A percentile compares a stretch with the other conserved stretches of the same genome.
Conservation (phyloP, 805 yeast genomes). For the Ogataea allantospora region DNA sequence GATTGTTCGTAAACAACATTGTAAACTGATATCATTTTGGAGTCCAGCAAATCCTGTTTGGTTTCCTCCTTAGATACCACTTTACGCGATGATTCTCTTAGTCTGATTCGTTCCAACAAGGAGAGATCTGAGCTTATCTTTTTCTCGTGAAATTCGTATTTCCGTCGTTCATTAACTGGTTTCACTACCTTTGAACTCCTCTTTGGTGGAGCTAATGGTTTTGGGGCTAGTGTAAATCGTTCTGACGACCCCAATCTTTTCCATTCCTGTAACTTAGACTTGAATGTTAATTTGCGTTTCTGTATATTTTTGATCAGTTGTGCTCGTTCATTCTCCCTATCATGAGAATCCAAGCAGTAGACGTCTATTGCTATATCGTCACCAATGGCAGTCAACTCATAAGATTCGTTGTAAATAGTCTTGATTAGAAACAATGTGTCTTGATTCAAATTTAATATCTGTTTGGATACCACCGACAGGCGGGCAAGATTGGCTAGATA, state of each 20-base stretch:
- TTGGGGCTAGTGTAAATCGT: conserved; percentile 2
- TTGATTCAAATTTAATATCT: conserved; percentile 15
- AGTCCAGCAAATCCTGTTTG: conserved; percentile 11
- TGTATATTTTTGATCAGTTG: conserved; percentile 16
- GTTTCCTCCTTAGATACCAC: conserved; percentile 4
- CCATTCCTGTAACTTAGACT: conserved; percentile 7
- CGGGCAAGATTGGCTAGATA: conserved; percentile 19
- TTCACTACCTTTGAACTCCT: conserved; percentile 11
- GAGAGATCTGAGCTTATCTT: conserved; percentile 21
- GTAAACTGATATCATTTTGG: conserved; percentile 24
- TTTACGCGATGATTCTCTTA: conserved; percentile 33
- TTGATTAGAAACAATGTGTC: conserved; percentile 16
- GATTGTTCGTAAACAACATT: conserved; percentile 27
- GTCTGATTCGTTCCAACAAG: conserved; percentile 39
- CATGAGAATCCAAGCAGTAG: conserved; percentile 3
- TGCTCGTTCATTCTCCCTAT: conserved; percentile 6
- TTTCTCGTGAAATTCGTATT: conserved; percentile 37
- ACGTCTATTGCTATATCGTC: conserved; percentile 21
- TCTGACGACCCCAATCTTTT: background rate
- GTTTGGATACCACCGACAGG: conserved; percentile 18
- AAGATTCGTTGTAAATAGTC: conserved; percentile 19
- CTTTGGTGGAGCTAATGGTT: background rate
- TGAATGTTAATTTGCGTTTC: conserved; percentile 11
- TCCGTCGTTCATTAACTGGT: conserved; percentile 35
- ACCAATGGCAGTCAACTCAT: conserved; percentile 5